phyloP scores from a whole-genome alignment of 148 eudicot genomes.

The Fagopyrum homotropicum region DNA sequence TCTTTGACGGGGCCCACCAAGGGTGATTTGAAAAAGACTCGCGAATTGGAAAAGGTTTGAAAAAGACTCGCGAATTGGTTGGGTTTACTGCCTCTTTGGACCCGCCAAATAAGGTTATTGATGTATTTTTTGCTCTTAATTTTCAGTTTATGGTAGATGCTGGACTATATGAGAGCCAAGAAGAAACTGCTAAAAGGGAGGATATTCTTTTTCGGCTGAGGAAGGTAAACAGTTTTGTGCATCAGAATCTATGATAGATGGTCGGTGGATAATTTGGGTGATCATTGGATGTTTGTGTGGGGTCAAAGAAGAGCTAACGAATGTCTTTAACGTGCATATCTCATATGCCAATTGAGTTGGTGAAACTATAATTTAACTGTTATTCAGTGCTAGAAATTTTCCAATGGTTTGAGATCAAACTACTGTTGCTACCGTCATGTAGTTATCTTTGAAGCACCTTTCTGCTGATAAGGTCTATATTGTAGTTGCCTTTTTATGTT shows the following conservation, averaged over 20 bases:
- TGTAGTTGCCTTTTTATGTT: no score
- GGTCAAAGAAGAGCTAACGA: no score
- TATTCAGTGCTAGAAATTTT: no score
- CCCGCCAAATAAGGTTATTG: background rate
- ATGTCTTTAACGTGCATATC: no score
- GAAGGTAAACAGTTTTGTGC: conserved; percentile 31
- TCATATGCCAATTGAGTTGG: no score
- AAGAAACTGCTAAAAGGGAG: conserved; percentile 57
- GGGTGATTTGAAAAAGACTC: conserved; percentile 38
- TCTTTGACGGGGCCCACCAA: conserved; percentile 53
- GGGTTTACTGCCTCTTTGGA: background rate
- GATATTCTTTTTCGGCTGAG: conserved; percentile 59
- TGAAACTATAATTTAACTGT: no score
- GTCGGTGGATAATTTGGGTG: background rate
- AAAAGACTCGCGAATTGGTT: no score
- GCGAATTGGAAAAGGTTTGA: conserved; percentile 51
- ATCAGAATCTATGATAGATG: background rate
- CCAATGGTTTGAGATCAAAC: no score
- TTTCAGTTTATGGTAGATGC: conserved; percentile 59
- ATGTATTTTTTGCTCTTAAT: conserved; percentile 1
- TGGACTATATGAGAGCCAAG: conserved; percentile 60
- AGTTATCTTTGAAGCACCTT: no score
- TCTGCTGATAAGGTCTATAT: no score
- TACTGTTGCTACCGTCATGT: no score
- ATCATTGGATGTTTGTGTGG: background rate